These are phyloP conservation scores for Solanum bulbocastanum DNA, from an alignment of 257 asterid genomes.

Conservation along the genomic window DNA sequence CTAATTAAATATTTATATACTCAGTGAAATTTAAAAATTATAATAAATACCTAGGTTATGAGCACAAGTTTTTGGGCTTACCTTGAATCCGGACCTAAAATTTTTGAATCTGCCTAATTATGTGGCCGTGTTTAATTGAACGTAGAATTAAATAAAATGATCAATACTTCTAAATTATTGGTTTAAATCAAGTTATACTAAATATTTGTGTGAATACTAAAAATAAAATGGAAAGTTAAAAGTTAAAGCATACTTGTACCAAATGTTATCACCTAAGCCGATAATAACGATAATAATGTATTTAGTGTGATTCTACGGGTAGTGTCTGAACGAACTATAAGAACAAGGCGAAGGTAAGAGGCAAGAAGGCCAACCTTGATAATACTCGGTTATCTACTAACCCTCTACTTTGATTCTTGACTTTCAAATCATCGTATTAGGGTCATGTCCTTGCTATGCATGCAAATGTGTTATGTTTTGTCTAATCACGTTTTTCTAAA, in stretches of 20 bases:
- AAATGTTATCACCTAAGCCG: no score
- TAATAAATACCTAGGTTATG: neutral
- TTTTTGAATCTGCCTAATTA: neutral
- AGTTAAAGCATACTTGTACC: no score
- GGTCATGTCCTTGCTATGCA: neutral
- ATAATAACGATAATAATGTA: no score
- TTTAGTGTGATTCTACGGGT: neutral
- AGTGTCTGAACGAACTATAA: neutral
- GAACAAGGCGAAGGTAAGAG: neutral
- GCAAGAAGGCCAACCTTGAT: neutral
- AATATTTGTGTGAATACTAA: neutral
- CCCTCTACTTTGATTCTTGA: neutral
- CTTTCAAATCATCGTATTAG: neutral
- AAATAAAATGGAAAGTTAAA: neutral
- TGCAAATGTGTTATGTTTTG: neutral
- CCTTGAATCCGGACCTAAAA: no score
- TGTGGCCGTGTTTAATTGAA: neutral
- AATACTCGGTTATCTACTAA: neutral
- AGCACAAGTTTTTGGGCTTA: neutral
- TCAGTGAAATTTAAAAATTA: neutral
- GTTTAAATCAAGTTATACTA: neutral
- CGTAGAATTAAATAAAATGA: neutral
- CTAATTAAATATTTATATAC: neutral
- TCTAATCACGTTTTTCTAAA: neutral
- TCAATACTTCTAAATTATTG: neutral